Percentiles rank a stretch among this genome's conserved stretches.
Evolutionary conservation across 1,139 yeast genomes (phyloP).

Genomic region (Diutina mesorugosa): DNA sequence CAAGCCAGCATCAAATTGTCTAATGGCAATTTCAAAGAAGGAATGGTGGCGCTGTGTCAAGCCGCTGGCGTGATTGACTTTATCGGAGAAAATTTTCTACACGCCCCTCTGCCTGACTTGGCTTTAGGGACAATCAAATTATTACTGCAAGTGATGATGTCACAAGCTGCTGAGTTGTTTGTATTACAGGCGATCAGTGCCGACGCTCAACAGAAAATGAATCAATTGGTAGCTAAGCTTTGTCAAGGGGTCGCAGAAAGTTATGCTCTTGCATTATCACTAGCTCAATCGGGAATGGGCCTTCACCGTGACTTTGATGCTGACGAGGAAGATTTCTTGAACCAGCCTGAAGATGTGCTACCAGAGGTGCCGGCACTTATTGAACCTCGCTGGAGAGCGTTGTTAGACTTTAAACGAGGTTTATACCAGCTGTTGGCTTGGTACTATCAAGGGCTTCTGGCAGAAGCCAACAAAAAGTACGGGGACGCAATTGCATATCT

Average conservation of each 20-base stretch:
- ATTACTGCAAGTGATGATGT: slow-evolving; percentile 53
- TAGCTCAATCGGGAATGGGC: slow-evolving; percentile 6
- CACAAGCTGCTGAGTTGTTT: slow-evolving; percentile 85
- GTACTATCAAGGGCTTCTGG: slow-evolving; percentile 39
- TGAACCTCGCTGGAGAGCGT: slow-evolving; percentile 31
- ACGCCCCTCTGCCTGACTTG: slow-evolving; percentile 80
- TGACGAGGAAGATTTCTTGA: slow-evolving; percentile 10
- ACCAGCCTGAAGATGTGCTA: slow-evolving; percentile 9
- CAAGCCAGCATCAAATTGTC: slow-evolving; percentile 44
- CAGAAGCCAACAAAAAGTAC: slow-evolving; percentile 38
- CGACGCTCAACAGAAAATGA: slow-evolving; percentile 35
- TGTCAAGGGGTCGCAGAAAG: slow-evolving; percentile 47
- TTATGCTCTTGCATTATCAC: slow-evolving; percentile 36
- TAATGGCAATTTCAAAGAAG: slow-evolving; percentile 38
- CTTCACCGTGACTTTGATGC: slow-evolving; percentile 19
- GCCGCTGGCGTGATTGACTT: slow-evolving; percentile 72
- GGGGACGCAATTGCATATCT: slow-evolving; percentile 73
- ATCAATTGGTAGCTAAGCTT: slow-evolving; percentile 61
- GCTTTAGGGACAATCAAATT: slow-evolving; percentile 58
- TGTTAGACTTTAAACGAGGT: slow-evolving; percentile 33
- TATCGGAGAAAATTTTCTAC: slow-evolving; percentile 69
- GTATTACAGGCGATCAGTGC: slow-evolving; percentile 46
- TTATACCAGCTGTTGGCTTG: slow-evolving; percentile 31
- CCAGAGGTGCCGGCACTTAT: slow-evolving; percentile 33
- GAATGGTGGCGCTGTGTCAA: slow-evolving; percentile 53